Base-by-base conservation (phyloP, 169 alveolate species). In the Eimeria acervulina region DNA sequence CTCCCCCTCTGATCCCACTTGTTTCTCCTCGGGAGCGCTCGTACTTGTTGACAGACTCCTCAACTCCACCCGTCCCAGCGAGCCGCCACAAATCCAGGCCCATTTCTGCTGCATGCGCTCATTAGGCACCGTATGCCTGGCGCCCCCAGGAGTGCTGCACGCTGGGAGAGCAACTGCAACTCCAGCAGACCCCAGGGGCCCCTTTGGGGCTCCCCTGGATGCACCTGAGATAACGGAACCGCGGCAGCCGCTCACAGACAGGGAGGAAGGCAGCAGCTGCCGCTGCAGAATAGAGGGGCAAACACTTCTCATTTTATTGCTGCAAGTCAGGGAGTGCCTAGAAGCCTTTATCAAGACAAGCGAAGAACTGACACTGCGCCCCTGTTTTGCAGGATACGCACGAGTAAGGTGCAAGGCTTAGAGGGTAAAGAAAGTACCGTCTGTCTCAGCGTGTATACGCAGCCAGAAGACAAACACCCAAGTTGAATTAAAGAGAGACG, bases 271-370 rank as follows among this genome's bases (percentile, higher is more conserved):
- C 84, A 74, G 40, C 15, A 74, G 84, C 55, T 74, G 84, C 31
- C 84, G 55, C 55, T 74, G 84, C 31, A 74, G n/a, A 40, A 74
- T 33, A 40, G 84, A 74, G n/a, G 84, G 84, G 36, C 52, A 40
- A 23, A 74, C 51, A 74, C 84, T 52, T 33, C 52, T 33, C 84
- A 74, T 74, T 74, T 31, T 74, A 26, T 28, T 74, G 51, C 84
- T 36, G 84, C 33, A 74, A 6, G 84, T 40, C 52, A 40, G 31
- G 10, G 84, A 38, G 17, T 0, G 51, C 51, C 10, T 74, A 55
- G 40, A n/a, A 40, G 0, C 40, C 76, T 8, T 17, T 26, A 19
- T 40, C 12, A n/a, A n/a, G 76, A 66, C 19, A 40, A 66, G 19
- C 40, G 76, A n/a, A 66, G 21, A 66, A 21, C 76, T 17, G 76